Percentiles rank a stretch among this genome's conserved stretches.
Conservation (phyloP, 805 yeast species). For the Candida incommunis region DNA sequence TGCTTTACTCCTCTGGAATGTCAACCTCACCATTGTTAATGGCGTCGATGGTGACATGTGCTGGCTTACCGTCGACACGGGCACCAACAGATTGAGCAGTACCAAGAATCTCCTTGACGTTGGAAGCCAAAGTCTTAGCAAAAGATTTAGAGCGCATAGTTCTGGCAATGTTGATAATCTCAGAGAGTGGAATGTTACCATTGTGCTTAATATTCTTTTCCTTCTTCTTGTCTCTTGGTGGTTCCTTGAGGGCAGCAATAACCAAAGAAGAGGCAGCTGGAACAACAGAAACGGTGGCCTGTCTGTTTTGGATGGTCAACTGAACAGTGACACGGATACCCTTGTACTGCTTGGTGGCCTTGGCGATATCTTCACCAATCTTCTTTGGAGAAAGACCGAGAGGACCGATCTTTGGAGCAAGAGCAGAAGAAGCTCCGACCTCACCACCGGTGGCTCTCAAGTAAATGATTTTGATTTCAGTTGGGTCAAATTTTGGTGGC, state of each 20-base stretch:
- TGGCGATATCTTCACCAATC: slow-evolving; percentile 99
- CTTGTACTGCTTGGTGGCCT: slow-evolving; percentile 98
- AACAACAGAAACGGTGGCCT: slow-evolving; percentile 96
- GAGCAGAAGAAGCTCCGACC: slow-evolving; percentile 98
- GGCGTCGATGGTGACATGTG: slow-evolving; percentile 97
- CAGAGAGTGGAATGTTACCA: slow-evolving; percentile 96
- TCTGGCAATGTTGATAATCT: slow-evolving; percentile 94
- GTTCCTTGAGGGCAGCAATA: slow-evolving; percentile 98
- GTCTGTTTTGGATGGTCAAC: slow-evolving; percentile 99
- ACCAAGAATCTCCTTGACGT: slow-evolving; percentile 97
- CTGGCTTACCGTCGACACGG: slow-evolving; percentile 98
- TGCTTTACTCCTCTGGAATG: slow-evolving; percentile 24
- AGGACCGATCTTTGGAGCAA: slow-evolving; percentile 99
- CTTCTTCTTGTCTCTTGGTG: slow-evolving; percentile 99
- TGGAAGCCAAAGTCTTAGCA: slow-evolving; percentile 95
- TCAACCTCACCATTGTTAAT: slow-evolving; percentile 98
- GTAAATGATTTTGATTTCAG: slow-evolving; percentile 96
- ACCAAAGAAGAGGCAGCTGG: slow-evolving; percentile 99
- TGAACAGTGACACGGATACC: slow-evolving; percentile 99
- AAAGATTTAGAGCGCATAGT: slow-evolving; percentile 94
- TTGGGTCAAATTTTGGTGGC: slow-evolving; percentile 99
- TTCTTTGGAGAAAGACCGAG: slow-evolving; percentile 99
- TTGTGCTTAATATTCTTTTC: slow-evolving; percentile 99
- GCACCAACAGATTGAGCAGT: slow-evolving; percentile 99
- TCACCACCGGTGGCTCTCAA: slow-evolving; percentile 99